phyloP scores from a whole-genome alignment of 257 asterid genomes.

The Agastache rugosa region DNA sequence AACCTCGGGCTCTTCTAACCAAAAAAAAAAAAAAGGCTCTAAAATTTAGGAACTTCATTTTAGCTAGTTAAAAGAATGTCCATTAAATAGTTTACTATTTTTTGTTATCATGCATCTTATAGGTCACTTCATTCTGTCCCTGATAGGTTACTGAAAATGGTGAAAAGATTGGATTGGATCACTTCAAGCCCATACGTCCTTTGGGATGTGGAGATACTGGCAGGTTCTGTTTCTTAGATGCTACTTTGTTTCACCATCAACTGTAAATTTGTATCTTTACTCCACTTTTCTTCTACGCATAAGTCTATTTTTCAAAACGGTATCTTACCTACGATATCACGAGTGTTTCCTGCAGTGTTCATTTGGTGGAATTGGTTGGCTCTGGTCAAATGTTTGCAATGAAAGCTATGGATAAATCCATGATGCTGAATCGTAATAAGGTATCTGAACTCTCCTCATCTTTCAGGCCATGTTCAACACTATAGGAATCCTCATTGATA shows the following conservation, averaged over 20 bases:
- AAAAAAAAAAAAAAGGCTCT: neutral
- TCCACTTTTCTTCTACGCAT: neutral
- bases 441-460: constrained; percentile 40
- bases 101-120: constrained; percentile 21
- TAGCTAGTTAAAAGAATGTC: neutral
- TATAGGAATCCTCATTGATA: neutral
- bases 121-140: constrained; percentile 30
- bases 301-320: constrained; percentile 7
- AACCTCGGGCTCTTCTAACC: neutral
- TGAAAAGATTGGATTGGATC: constrained; percentile 78
- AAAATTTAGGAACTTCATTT: neutral
- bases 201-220: constrained; percentile 99
- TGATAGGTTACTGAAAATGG: constrained; percentile 73
- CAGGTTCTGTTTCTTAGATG: constrained; percentile 50
- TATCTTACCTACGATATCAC: constrained; percentile 25
- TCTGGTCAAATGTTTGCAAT: constrained; percentile 81
- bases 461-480: neutral
- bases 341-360: constrained; percentile 71
- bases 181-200: constrained; percentile 90
- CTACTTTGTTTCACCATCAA: neutral
- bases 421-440: constrained; percentile 96
- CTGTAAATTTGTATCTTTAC: neutral
- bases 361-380: constrained; percentile 91
- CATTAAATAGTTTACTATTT: neutral
- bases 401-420: constrained; percentile 98